Evolutionary conservation across 805 yeast genomes (phyloP).

Genomic region (Kuraishia borneana): DNA sequence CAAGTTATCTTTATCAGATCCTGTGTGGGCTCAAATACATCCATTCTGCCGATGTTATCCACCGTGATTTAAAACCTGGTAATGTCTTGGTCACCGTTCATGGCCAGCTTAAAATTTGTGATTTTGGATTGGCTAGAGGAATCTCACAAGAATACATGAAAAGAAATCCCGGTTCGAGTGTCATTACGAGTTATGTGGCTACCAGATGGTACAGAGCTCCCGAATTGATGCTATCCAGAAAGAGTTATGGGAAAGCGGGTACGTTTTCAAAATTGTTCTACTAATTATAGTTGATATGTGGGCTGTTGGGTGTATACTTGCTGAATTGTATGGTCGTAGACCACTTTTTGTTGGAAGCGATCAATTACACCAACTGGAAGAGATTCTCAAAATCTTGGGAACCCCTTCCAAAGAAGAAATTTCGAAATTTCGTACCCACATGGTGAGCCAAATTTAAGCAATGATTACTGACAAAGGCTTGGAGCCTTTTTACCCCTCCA

Average conservation of each 20-base stretch:
- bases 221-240: conserved; percentile 59
- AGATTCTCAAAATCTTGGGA: conserved; percentile 62
- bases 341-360: conserved; percentile 75
- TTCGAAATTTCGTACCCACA: conserved; percentile 28
- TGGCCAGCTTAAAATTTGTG: conserved; percentile 79
- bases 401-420: conserved; percentile 45
- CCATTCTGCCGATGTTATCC: conserved; percentile 92
- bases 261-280: conserved; percentile 3
- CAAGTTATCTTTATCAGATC: conserved; percentile 71
- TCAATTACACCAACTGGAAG: conserved; percentile 58
- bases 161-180: conserved; percentile 19
- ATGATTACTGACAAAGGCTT: conserved; percentile 14
- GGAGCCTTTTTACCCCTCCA: conserved; percentile 33
- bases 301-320: conserved; percentile 89
- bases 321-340: conserved; percentile 69
- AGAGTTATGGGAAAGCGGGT: conserved; percentile 42
- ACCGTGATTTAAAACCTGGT: conserved; percentile 90
- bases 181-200: conserved; percentile 79
- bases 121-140: conserved; percentile 88
- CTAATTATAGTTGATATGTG: conserved; percentile 60
- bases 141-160: conserved; percentile 24
- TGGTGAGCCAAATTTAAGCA: conserved; percentile 3
- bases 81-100: conserved; percentile 67
- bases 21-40: conserved; percentile 88
- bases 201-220: conserved; percentile 97